Percentiles rank a stretch among this genome's conserved stretches.
These are phyloP conservation scores for Aureobasidium namibiae DNA, from an alignment of 2,329 filamentous ascomycete genomes.

Conservation along the genomic window DNA sequence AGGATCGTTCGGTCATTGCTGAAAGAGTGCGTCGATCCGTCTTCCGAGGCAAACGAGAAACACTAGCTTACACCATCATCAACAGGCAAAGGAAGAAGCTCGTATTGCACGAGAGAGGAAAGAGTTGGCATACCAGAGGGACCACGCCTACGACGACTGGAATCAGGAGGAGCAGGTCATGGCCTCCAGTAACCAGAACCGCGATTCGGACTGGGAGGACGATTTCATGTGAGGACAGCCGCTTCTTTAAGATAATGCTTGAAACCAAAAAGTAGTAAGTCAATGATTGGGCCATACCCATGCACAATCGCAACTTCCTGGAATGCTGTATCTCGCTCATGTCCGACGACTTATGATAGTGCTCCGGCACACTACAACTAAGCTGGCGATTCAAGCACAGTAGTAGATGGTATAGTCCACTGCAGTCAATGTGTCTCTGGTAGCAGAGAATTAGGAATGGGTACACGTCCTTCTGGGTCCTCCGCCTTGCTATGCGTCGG, in stretches of 20 bases:
- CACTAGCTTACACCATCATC: background rate
- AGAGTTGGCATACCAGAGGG: constrained; percentile 87
- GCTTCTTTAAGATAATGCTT: background rate
- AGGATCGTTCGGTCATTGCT: constrained; percentile 56
- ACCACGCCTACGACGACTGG: constrained; percentile 94
- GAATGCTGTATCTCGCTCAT: background rate
- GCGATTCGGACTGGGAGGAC: constrained; percentile 68
- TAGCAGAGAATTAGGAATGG: background rate
- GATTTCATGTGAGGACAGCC: constrained; percentile 67
- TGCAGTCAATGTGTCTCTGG: background rate
- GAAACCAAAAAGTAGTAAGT: background rate
- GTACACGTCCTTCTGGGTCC: background rate
- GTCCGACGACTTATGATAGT: background rate
- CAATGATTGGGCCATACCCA: background rate
- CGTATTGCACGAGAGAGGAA: constrained; percentile 68
- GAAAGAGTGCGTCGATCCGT: constrained; percentile 46
- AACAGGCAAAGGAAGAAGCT: constrained; percentile 65
- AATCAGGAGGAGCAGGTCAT: constrained; percentile 77
- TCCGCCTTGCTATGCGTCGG: background rate
- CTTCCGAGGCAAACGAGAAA: background rate
- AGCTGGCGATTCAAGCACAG: background rate
- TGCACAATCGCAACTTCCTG: background rate
- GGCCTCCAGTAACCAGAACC: constrained; percentile 74
- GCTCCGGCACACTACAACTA: background rate
- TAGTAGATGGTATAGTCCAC: background rate